phyloP scores from a whole-genome alignment of 2,329 filamentous ascomycete species.

The Colletotrichum nymphaeae region DNA sequence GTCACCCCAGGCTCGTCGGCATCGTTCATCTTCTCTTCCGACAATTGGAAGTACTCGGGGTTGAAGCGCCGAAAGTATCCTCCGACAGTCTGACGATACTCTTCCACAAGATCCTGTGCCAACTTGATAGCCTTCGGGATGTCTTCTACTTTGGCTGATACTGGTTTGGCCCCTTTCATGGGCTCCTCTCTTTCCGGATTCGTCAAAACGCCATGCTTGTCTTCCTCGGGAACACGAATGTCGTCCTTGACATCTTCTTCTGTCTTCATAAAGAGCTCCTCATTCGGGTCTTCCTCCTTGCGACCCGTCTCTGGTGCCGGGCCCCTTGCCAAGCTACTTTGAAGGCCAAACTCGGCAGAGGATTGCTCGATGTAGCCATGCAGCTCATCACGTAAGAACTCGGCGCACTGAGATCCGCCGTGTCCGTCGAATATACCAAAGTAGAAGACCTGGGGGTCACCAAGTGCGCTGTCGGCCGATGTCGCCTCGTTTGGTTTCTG shows the following conservation, averaged over 20 bases:
- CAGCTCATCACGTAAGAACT: constrained; percentile 84
- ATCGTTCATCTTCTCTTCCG: constrained; percentile 38
- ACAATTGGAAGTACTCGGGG: constrained; percentile 77
- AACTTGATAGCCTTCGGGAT: constrained; percentile 73
- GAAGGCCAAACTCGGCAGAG: constrained; percentile 79
- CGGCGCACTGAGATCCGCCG: constrained; percentile 88
- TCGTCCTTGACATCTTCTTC: constrained; percentile 56
- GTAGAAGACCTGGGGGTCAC: constrained; percentile 97
- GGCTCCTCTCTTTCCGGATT: constrained; percentile 50
- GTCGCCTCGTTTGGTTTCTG: constrained; percentile 69
- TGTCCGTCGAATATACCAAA: constrained; percentile 98
- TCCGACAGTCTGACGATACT: constrained; percentile 87
- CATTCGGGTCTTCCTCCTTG: constrained; percentile 44
- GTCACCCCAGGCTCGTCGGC: constrained; percentile 58
- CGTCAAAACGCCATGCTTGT: constrained; percentile 47
- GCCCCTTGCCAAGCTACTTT: constrained; percentile 75
- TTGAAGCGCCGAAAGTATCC: constrained; percentile 95
- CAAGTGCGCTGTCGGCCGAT: constrained; percentile 79
- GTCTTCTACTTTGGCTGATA: constrained; percentile 64
- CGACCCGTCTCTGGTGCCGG: constrained; percentile 41
- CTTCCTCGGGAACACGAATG: constrained; percentile 46
- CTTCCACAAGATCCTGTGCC: constrained; percentile 76
- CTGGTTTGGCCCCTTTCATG: constrained; percentile 53
- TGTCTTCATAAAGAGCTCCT: constrained; percentile 60
- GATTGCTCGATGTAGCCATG: constrained; percentile 91